Evolutionary conservation across 768 basidiomycete species (phyloP), one percentile per base, ranked within the genome.

Genomic region (Russula virescens): DNA sequence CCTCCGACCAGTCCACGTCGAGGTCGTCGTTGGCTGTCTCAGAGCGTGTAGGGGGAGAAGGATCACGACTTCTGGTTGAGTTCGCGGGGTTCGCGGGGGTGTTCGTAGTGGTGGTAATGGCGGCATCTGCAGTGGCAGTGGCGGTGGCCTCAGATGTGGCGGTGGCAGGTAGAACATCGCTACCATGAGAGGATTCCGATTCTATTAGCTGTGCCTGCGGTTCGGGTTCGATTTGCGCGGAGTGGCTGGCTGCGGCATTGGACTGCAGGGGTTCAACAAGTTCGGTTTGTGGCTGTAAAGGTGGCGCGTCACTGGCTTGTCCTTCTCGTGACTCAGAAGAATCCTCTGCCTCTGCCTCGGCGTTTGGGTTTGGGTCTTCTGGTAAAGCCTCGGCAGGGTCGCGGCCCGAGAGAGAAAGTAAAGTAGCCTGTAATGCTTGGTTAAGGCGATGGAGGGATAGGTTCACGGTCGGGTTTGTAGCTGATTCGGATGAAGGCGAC

Each of bases 1-100:
- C 91, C 62, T 87, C 66, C 2, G 90, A 87, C 91, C 96, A 98
- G 73, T 98, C 94, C 46, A 80, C 66, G 28, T 78, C 73, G 13
- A 76, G 68, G n/a, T 71, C 69, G 35, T 65, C 45, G 31, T 35
- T 50, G n/a, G 62, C 35, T 6, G 18, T 56, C 31, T 47, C 60
- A 25, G 47, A 13, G 26, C 23, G 38, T 28, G 58, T 2, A 13
- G 53, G 34, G 55, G 21, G 16, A 16, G 35, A 13, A 23, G 47
- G 51, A 43, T 50, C 58, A 23, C 26, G 26, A 38, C 43, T 46
- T 45, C 3, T n/a, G 11, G 43, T 34, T 21, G 55, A 14, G 28
- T 46, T 45, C 14, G 28, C 31, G 43, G 43, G 28, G 43, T n/a
- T n/a, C n/a, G 26, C 16, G 5, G 40, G 5, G 23, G 35, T 40